Percentiles rank a stretch among this genome's conserved stretches.
These are phyloP conservation scores for Geotrichum reessii DNA, from an alignment of 1,139 yeast species.

Conservation along the genomic window DNA sequence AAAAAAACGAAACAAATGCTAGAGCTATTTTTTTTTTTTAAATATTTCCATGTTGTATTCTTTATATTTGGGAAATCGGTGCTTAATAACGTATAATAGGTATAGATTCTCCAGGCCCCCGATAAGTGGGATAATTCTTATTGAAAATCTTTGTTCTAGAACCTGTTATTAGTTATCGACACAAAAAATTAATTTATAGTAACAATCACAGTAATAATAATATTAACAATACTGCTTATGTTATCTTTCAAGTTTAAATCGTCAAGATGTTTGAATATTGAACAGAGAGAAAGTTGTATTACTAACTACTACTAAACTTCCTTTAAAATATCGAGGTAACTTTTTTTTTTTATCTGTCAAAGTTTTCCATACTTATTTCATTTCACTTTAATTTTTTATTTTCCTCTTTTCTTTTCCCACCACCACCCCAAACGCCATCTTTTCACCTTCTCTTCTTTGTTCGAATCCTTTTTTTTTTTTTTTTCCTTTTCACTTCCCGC, in stretches of 20 bases:
- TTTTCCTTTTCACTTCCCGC: not conserved
- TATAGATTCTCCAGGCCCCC: no score
- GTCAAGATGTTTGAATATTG: not conserved
- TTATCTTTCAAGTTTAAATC: no score
- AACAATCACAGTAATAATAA: no score
- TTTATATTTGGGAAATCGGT: no score
- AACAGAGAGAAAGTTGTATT: not conserved
- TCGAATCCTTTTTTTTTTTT: not conserved
- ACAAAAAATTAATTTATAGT: no score
- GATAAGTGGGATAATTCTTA: no score
- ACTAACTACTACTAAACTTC: not conserved
- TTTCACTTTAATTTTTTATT: not conserved
- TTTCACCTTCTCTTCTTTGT: not conserved
- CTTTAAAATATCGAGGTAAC: not conserved
- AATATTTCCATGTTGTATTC: not conserved
- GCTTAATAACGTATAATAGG: no score
- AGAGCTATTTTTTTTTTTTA: not conserved
- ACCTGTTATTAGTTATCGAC: no score
- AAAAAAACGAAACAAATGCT: no score
- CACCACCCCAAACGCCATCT: slow-evolving; percentile 3
- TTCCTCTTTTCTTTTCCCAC: not conserved
- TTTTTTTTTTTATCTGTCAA: not conserved
- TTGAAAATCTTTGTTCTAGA: no score
- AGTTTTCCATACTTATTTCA: not conserved
- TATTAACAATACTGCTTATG: no score